Evolutionary conservation across 768 basidiomycete species (phyloP).

Genomic region (Russula brevipes): DNA sequence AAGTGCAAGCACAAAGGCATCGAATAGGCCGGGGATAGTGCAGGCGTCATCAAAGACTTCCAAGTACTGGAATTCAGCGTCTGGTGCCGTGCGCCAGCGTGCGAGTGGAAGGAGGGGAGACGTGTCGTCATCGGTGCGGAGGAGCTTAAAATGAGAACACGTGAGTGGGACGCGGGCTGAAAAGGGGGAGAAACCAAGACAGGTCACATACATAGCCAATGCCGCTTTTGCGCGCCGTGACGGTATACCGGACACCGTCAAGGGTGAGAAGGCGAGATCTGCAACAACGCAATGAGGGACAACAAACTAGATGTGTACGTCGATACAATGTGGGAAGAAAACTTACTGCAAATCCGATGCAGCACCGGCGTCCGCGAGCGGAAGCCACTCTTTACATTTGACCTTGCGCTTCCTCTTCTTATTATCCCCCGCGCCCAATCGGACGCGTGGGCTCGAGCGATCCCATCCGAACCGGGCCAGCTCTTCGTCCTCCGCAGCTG

Average conservation of each 20-base stretch:
- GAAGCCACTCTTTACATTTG: slow-evolving; percentile 20
- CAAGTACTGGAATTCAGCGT: slow-evolving; percentile 7
- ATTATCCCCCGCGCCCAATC: neutral
- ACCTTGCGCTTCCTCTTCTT: slow-evolving; percentile 13
- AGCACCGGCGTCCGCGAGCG: neutral
- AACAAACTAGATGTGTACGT: neutral
- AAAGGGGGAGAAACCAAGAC: neutral
- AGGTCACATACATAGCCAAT: slow-evolving; percentile 12
- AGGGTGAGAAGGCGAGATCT: slow-evolving; percentile 18
- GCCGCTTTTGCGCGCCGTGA: slow-evolving; percentile 11
- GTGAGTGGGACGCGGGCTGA: neutral
- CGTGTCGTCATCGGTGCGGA: neutral
- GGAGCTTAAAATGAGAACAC: neutral
- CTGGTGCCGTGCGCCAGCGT: slow-evolving; percentile 11
- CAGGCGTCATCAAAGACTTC: slow-evolving; percentile 14
- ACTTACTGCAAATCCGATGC: slow-evolving; percentile 3
- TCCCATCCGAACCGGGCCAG: slow-evolving; percentile 19
- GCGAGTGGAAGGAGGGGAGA: slow-evolving; percentile 10
- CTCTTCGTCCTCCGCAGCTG: neutral
- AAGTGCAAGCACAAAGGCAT: slow-evolving; percentile 18
- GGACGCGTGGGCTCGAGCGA: slow-evolving; percentile 16
- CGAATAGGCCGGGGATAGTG: slow-evolving; percentile 12
- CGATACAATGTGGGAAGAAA: neutral
- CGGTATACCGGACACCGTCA: slow-evolving; percentile 1
- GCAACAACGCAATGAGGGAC: neutral